Conservation (phyloP, 495 filamentous ascomycete species). For the Penicillium coprophilum region DNA sequence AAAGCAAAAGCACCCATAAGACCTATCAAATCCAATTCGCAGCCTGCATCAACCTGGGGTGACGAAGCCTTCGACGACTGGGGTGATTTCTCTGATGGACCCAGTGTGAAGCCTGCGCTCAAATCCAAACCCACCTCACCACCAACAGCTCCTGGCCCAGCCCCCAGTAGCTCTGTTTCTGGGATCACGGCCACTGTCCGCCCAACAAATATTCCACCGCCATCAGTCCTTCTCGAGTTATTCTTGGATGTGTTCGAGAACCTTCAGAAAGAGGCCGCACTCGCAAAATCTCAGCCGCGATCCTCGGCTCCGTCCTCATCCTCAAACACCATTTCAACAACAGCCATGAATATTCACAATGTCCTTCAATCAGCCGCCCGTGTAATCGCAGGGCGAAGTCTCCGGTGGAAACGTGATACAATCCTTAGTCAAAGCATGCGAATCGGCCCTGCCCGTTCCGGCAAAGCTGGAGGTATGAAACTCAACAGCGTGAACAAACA, state of each 20-base stretch:
- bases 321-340: neutral
- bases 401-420: slow-evolving; percentile 87
- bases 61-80: slow-evolving; percentile 48
- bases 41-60: slow-evolving; percentile 57
- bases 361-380: slow-evolving; percentile 68
- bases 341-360: slow-evolving; percentile 45
- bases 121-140: slow-evolving; percentile 8
- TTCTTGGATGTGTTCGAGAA: slow-evolving; percentile 65
- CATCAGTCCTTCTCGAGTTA: slow-evolving; percentile 73
- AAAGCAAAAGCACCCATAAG: slow-evolving; percentile 7
- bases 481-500: slow-evolving; percentile 75
- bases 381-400: slow-evolving; percentile 79
- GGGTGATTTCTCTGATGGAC: slow-evolving; percentile 44
- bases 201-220: slow-evolving; percentile 87
- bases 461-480: slow-evolving; percentile 80
- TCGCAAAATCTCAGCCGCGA: slow-evolving; percentile 21
- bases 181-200: slow-evolving; percentile 43
- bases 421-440: slow-evolving; percentile 85
- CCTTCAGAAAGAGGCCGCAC: slow-evolving; percentile 39
- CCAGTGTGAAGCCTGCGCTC: slow-evolving; percentile 17
- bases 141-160: slow-evolving; percentile 7
- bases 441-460: slow-evolving; percentile 69
- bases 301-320: neutral
- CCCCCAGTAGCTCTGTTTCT: slow-evolving; percentile 18
- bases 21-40: slow-evolving; percentile 9